phyloP scores from a whole-genome alignment of 257 asterid species.

The Solanum lycopersicoides region DNA sequence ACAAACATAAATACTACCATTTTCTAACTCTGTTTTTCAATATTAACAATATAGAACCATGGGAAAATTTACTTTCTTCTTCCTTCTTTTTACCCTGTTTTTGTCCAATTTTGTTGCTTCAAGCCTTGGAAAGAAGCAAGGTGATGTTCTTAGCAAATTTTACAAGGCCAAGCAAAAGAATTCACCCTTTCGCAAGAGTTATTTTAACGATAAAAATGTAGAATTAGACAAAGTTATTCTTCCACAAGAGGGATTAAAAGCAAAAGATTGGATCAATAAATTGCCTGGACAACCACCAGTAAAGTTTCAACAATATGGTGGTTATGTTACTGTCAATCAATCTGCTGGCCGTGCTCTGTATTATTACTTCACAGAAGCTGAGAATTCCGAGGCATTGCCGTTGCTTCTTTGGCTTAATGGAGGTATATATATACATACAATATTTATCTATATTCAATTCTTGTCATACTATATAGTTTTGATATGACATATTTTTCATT shows the following conservation, averaged over 20 bases:
- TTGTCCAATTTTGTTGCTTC: background rate
- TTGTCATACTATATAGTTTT: background rate
- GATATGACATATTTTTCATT: background rate
- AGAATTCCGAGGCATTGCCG: constrained; percentile 22
- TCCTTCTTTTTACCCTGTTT: background rate
- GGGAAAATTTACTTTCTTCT: background rate
- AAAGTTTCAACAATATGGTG: constrained; percentile 35
- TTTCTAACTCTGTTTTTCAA: background rate
- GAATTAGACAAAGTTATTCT: background rate
- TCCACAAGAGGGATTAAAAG: constrained; percentile 27
- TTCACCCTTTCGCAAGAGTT: background rate
- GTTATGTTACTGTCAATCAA: constrained; percentile 36
- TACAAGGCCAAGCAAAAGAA: background rate
- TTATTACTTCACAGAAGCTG: constrained; percentile 38
- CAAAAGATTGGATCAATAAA: constrained; percentile 23
- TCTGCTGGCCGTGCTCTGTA: constrained; percentile 32
- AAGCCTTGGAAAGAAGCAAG: background rate
- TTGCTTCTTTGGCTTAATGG: constrained; percentile 50
- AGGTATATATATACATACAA: constrained; percentile 18
- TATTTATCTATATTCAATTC: background rate
- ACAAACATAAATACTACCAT: background rate
- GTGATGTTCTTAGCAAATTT: background rate
- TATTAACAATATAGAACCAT: background rate
- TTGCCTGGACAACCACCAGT: constrained; percentile 47
- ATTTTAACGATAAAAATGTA: background rate